phyloP scores from a whole-genome alignment of 306 rosid genomes.

The Cucurbita argyrosperma region DNA sequence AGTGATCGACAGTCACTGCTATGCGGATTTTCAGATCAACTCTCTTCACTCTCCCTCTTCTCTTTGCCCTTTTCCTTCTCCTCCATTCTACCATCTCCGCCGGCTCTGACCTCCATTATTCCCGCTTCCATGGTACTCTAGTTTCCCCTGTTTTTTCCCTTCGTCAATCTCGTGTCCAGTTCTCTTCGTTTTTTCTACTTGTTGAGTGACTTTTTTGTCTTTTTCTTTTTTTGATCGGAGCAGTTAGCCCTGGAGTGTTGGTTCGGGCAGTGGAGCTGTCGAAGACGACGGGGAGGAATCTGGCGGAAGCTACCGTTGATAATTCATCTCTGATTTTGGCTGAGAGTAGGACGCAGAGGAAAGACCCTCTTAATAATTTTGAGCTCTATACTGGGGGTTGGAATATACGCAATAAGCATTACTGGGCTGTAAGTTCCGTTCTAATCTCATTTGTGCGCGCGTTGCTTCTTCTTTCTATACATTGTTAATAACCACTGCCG shows the following conservation, averaged over 20 bases:
- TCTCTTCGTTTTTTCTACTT: background rate
- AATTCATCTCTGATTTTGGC: slow-evolving; percentile 43
- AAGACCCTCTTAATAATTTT: slow-evolving; percentile 44
- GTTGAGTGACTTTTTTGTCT: background rate
- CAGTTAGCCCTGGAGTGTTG: background rate
- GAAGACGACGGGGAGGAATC: background rate
- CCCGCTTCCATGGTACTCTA: background rate
- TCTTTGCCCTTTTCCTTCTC: background rate
- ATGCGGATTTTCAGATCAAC: background rate
- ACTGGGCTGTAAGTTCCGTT: slow-evolving; percentile 45
- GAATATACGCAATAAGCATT: slow-evolving; percentile 51
- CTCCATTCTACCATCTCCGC: background rate
- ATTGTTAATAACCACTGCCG: background rate
- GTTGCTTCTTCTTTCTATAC: background rate
- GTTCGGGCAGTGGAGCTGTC: background rate
- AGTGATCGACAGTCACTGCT: background rate
- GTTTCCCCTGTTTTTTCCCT: background rate
- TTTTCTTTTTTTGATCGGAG: background rate
- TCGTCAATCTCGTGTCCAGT: background rate
- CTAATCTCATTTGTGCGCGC: background rate
- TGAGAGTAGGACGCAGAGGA: slow-evolving; percentile 40
- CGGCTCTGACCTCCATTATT: background rate
- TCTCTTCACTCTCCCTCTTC: background rate
- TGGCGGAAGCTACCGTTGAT: background rate
- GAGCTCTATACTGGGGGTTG: slow-evolving; percentile 45